A percentile compares a stretch with the other conserved stretches of the same genome.
Conservation (phyloP, 2,329 filamentous ascomycete species). For the Neopestalotiopsis clavispora region DNA sequence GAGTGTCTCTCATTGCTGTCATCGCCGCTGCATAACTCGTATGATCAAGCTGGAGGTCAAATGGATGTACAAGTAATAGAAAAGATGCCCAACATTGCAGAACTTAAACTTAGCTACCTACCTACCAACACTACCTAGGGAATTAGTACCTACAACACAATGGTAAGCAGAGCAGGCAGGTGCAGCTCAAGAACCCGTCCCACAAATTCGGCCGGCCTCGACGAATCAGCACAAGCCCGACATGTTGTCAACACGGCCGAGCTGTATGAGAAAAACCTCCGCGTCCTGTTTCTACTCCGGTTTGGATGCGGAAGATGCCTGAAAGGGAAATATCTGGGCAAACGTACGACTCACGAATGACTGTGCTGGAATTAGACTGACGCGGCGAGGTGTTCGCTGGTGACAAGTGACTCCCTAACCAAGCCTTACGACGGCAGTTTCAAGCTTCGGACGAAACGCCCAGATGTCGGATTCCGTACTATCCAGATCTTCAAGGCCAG, state of each 20-base stretch:
- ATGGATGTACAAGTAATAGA: no score
- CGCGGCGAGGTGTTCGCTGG: background rate
- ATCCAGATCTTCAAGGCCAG: no score
- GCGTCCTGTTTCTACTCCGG: background rate
- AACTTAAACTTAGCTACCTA: no score
- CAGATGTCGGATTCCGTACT: constrained; percentile 1
- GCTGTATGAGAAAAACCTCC: background rate
- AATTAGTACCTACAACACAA: no score
- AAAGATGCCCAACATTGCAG: no score
- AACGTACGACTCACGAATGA: background rate
- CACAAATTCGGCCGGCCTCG: no score
- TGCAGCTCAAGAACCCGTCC: no score
- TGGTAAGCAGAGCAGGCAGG: no score
- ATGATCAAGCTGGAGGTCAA: no score
- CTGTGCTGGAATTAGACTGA: background rate
- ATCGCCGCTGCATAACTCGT: no score
- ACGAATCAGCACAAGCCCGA: background rate
- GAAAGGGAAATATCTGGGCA: background rate
- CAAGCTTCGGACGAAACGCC: constrained; percentile 15
- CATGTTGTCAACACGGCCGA: background rate
- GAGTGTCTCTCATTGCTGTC: background rate
- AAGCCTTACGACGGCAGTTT: constrained; percentile 15
- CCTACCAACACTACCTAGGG: no score
- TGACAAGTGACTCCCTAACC: background rate
- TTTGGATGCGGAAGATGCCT: background rate